A percentile compares a stretch with the other conserved stretches of the same genome.
These are phyloP conservation scores for Penicillium decumbens DNA, from an alignment of 2,329 filamentous ascomycete species.

Conservation along the genomic window DNA sequence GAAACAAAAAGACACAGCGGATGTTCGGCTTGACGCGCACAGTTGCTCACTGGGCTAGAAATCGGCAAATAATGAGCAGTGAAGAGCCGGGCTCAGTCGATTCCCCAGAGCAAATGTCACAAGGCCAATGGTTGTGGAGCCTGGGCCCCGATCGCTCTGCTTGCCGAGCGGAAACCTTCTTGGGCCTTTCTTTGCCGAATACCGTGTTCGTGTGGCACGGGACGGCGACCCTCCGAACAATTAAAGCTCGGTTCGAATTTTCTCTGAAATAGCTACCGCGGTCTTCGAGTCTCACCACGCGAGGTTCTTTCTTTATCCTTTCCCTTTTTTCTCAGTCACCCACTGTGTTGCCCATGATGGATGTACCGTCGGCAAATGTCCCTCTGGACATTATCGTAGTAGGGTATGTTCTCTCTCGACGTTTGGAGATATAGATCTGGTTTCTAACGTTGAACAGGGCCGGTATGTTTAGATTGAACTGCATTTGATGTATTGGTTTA, in stretches of 20 bases:
- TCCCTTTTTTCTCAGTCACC: not conserved
- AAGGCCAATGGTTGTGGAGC: constrained; percentile 9
- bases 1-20: not conserved
- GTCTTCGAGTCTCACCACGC: not conserved
- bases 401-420: constrained; percentile 24
- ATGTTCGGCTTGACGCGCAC: not conserved
- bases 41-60: not conserved
- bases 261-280: constrained; percentile 13
- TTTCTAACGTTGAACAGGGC: constrained; percentile 22
- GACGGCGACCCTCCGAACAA: constrained; percentile 12
- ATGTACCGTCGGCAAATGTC: constrained; percentile 22
- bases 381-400: constrained; percentile 33
- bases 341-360: constrained; percentile 15
- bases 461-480: constrained; percentile 22
- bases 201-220: constrained; percentile 8
- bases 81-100: constrained; percentile 4
- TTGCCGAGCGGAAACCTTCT: constrained; percentile 8
- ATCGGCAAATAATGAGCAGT: constrained; percentile 12
- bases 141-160: not conserved
- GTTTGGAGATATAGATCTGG: not conserved
- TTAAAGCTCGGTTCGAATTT: constrained; percentile 8
- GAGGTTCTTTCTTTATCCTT: not conserved
- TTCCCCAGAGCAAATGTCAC: constrained; percentile 6
- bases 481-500: not conserved
- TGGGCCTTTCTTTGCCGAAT: not conserved